A percentile compares a stretch with the other conserved stretches of the same genome.
Evolutionary conservation across 345 rosid genomes (phyloP).

Genomic region (Euphorbia pulcherrima): DNA sequence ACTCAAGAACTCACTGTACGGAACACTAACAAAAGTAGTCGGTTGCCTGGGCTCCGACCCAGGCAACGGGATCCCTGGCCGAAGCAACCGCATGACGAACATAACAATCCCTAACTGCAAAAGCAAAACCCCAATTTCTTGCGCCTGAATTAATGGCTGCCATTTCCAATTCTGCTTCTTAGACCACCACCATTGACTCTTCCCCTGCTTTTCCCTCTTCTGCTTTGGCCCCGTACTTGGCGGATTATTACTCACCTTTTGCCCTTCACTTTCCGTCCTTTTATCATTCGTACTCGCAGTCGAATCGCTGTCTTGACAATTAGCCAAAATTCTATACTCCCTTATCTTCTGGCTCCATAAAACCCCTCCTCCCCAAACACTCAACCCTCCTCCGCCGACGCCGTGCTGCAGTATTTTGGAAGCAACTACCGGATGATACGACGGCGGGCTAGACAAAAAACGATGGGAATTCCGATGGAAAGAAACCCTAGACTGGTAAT

Average conservation of each 20-base stretch:
- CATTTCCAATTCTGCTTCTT: slow-evolving; percentile 64
- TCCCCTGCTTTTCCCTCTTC: slow-evolving; percentile 51
- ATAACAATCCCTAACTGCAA: slow-evolving; percentile 71
- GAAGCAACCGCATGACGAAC: slow-evolving; percentile 78
- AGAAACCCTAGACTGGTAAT: slow-evolving; percentile 40
- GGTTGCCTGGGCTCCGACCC: slow-evolving; percentile 76
- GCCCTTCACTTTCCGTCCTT: slow-evolving; percentile 39
- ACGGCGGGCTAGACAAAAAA: slow-evolving; percentile 25
- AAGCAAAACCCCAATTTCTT: slow-evolving; percentile 70
- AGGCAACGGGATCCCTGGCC: slow-evolving; percentile 80
- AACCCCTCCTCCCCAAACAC: slow-evolving; percentile 14
- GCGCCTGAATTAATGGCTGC: slow-evolving; percentile 77
- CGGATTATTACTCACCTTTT: slow-evolving; percentile 25
- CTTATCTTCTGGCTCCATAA: slow-evolving; percentile 30
- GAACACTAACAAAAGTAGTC: slow-evolving; percentile 59
- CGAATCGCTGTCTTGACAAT: slow-evolving; percentile 62
- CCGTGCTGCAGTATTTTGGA: not conserved
- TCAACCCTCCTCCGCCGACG: not conserved
- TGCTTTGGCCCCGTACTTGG: slow-evolving; percentile 38
- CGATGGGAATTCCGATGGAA: slow-evolving; percentile 31
- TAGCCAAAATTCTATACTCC: slow-evolving; percentile 42
- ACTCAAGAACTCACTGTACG: slow-evolving; percentile 81
- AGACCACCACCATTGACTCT: slow-evolving; percentile 60
- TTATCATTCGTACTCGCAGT: slow-evolving; percentile 29
- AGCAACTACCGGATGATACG: slow-evolving; percentile 17